phyloP scores from a whole-genome alignment of 495 filamentous ascomycete genomes.

The Aspergillus olivimuriae region DNA sequence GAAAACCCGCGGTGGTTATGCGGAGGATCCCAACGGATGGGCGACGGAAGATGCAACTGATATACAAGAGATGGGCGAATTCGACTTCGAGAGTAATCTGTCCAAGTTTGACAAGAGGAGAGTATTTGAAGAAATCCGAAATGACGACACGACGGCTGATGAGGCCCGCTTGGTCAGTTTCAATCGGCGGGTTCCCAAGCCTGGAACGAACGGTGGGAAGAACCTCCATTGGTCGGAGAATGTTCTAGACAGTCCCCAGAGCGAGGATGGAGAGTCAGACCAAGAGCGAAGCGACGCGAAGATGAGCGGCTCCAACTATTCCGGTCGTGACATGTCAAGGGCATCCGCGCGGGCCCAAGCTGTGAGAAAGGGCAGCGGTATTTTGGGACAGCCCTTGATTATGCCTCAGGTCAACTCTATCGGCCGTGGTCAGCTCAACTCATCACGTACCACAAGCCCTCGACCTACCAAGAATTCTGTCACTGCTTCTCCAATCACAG shows the following conservation, averaged over 20 bases:
- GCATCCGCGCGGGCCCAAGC: slow-evolving; percentile 41
- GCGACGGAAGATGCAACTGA: slow-evolving; percentile 94
- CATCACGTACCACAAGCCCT: slow-evolving; percentile 40
- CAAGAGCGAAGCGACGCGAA: slow-evolving; percentile 50
- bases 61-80: slow-evolving; percentile 91
- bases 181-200: slow-evolving; percentile 68
- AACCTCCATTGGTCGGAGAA: slow-evolving; percentile 90
- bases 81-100: slow-evolving; percentile 82
- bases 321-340: slow-evolving; percentile 47
- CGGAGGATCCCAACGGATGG: slow-evolving; percentile 77
- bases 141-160: slow-evolving; percentile 82
- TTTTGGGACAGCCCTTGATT: slow-evolving; percentile 31
- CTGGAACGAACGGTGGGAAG: slow-evolving; percentile 76
- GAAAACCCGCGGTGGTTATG: slow-evolving; percentile 45
- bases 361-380: slow-evolving; percentile 58
- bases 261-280: slow-evolving; percentile 61
- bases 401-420: slow-evolving; percentile 31
- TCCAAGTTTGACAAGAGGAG: slow-evolving; percentile 90
- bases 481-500: slow-evolving; percentile 33
- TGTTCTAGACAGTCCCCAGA: slow-evolving; percentile 65
- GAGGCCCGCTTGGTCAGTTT: slow-evolving; percentile 83
- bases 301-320: slow-evolving; percentile 48
- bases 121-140: slow-evolving; percentile 81
- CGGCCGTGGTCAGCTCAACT: slow-evolving; percentile 30
- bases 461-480: slow-evolving; percentile 29